Evolutionary conservation across 495 filamentous ascomycete genomes (phyloP).

Genomic region (Cenococcum geophilum): DNA sequence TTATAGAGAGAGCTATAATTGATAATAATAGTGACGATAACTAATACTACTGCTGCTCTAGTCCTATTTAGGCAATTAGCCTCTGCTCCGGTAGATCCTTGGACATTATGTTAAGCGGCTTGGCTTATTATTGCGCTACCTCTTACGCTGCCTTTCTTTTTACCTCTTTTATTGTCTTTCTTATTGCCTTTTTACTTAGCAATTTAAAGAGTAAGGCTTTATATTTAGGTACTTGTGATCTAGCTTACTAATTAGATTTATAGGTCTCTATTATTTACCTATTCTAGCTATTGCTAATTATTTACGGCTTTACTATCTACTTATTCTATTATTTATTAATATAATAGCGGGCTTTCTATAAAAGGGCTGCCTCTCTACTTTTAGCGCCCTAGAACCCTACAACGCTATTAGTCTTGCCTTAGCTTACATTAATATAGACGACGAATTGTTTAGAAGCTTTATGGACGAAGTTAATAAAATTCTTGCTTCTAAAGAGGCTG

Average conservation of each 20-base stretch:
- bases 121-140: not conserved
- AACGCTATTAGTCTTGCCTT: not conserved
- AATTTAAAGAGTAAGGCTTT: not conserved
- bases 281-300: not conserved
- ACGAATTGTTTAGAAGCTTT: not conserved
- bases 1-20: not conserved
- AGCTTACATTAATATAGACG: not conserved
- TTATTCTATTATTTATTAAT: not conserved
- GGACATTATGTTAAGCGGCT: not conserved
- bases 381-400: not conserved
- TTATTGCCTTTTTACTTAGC: too few species aligned
- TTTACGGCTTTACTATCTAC: not conserved
- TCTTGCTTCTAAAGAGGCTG: not conserved
- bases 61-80: not conserved
- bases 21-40: not conserved
- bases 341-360: not conserved
- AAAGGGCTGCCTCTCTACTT: not conserved
- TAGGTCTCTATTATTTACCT: not conserved
- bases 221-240: not conserved
- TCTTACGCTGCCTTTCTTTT: not conserved
- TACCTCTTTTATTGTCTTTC: not conserved
- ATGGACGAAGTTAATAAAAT: not conserved
- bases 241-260: not conserved
- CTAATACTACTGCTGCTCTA: not conserved
- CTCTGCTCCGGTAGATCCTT: not conserved